These are phyloP conservation scores for Ogataea zsoltii DNA, from an alignment of 805 yeast genomes.

Conservation along the genomic window DNA sequence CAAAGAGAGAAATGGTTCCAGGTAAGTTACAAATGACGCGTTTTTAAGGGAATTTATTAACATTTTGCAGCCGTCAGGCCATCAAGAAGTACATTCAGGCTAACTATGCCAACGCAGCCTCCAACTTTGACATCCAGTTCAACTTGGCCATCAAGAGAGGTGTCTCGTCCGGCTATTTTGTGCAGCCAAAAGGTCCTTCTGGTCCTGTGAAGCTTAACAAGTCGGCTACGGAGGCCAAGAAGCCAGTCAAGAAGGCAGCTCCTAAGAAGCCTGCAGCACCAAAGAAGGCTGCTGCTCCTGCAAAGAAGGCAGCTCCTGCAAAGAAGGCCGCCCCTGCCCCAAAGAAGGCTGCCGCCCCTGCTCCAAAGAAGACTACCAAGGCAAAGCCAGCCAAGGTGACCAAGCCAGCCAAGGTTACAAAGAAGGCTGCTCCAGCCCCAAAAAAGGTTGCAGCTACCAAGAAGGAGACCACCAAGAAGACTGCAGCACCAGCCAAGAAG, in stretches of 20 bases:
- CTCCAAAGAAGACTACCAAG: conserved; percentile 30
- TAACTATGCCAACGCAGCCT: conserved; percentile 56
- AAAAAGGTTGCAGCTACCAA: conserved; percentile 23
- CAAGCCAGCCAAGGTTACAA: conserved; percentile 18
- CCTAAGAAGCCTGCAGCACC: conserved; percentile 29
- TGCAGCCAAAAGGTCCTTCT: conserved; percentile 88
- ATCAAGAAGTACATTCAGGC: conserved; percentile 78
- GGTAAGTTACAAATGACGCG: conserved; percentile 42
- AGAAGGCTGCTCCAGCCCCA: conserved; percentile 28
- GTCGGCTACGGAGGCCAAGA: conserved; percentile 31
- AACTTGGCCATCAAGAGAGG: conserved; percentile 80
- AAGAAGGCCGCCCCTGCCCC: conserved; percentile 32
- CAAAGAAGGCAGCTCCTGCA: conserved; percentile 30
- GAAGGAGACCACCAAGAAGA: conserved; percentile 14
- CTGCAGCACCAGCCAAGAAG: conserved; percentile 22
- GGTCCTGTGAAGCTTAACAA: conserved; percentile 76
- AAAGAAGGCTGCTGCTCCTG: conserved; percentile 17
- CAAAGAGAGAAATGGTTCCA: conserved; percentile 79
- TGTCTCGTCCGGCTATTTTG: conserved; percentile 71
- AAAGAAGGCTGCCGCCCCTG: conserved; percentile 30
- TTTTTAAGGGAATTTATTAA: neutral
- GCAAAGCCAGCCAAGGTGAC: conserved; percentile 18
- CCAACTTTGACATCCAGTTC: conserved; percentile 73
- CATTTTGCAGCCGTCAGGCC: conserved; percentile 64
- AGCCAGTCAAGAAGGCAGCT: conserved; percentile 32